These are phyloP conservation scores for Botrytis porri DNA, from an alignment of 2,329 filamentous ascomycete species.

Conservation along the genomic window DNA sequence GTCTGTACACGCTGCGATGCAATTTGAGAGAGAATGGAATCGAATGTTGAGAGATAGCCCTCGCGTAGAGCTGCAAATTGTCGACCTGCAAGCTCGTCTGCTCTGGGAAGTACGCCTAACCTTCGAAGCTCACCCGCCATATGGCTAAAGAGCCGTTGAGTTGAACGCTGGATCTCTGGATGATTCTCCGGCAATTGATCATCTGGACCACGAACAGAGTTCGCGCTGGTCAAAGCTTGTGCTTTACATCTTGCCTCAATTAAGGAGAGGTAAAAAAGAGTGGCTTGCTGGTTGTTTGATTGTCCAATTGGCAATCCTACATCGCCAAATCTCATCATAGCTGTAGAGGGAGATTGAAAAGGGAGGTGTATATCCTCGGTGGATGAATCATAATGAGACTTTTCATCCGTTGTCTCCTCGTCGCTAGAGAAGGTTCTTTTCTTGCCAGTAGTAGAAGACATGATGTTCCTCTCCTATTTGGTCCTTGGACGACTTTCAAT, in stretches of 20 bases:
- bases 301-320: slow-evolving; percentile 24
- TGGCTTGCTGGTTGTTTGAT: slow-evolving; percentile 28
- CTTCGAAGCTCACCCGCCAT: slow-evolving; percentile 28
- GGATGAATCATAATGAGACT: slow-evolving; percentile 16
- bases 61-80: slow-evolving; percentile 26
- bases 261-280: slow-evolving; percentile 35
- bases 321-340: slow-evolving; percentile 14
- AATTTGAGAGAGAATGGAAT: slow-evolving; percentile 30
- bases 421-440: not conserved
- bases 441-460: not conserved
- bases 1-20: slow-evolving; percentile 22
- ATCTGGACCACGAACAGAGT: slow-evolving; percentile 26
- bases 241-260: slow-evolving; percentile 36
- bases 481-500: slow-evolving; percentile 12
- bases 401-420: not conserved
- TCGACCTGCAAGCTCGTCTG: slow-evolving; percentile 25
- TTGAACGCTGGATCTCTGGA: slow-evolving; percentile 29
- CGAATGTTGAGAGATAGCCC: slow-evolving; percentile 31
- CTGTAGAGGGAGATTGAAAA: slow-evolving; percentile 17
- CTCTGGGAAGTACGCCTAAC: slow-evolving; percentile 31
- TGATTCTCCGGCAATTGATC: slow-evolving; percentile 32
- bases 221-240: slow-evolving; percentile 31
- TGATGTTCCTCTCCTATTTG: not conserved
- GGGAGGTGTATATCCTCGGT: slow-evolving; percentile 9
- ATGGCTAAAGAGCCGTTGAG: slow-evolving; percentile 30